These are phyloP conservation scores for Calamus simplicifolius DNA, from an alignment of 176 grass and related monocot genomes.

Conservation along the genomic window DNA sequence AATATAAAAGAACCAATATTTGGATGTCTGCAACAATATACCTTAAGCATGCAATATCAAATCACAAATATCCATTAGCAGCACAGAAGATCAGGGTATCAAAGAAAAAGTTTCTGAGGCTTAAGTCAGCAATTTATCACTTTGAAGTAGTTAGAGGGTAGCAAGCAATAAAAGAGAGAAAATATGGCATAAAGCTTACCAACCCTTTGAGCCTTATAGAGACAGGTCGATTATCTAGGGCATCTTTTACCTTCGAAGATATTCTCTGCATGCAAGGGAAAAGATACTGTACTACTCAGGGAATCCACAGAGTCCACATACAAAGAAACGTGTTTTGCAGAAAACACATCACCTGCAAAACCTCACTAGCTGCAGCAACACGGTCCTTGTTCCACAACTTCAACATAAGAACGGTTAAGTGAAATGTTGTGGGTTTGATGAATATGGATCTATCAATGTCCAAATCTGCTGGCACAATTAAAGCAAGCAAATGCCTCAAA, in stretches of 20 bases:
- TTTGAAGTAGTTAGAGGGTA: no score
- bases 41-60: no score
- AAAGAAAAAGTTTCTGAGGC: no score
- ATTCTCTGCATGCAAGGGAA: conserved; percentile 40
- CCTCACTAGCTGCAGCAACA: conserved; percentile 52
- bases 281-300: conserved; percentile 4
- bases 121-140: no score
- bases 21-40: no score
- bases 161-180: no score
- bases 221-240: conserved; percentile 74
- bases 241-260: conserved; percentile 68
- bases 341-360: conserved; percentile 58
- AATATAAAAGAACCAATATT: no score
- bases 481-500: conserved; percentile 8
- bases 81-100: no score
- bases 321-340: conserved; percentile 8
- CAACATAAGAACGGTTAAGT: conserved; percentile 93
- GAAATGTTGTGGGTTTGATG: conserved; percentile 87
- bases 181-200: conserved; percentile 28
- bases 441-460: conserved; percentile 92
- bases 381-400: conserved; percentile 93
- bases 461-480: conserved; percentile 36
- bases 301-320: neutral
- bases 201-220: conserved; percentile 70
- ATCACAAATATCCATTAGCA: no score